Evolutionary conservation across 257 asterid genomes (phyloP), one percentile per base, ranked within the genome.

Genomic region (Datura wrightii): DNA sequence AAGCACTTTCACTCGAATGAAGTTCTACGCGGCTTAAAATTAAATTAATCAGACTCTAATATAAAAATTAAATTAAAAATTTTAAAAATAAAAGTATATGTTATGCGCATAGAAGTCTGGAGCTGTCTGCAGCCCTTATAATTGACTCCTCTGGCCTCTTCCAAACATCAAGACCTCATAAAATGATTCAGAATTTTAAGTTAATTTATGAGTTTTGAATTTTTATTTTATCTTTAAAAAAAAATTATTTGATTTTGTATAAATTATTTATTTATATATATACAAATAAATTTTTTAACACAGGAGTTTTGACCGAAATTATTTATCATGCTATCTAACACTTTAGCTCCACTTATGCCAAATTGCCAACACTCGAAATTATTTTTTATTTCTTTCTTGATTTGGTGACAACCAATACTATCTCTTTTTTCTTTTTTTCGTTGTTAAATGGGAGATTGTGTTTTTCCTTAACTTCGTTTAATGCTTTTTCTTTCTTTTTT

Each of bases 71-170:
- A n/a, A n/a, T n/a, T n/a, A n/a, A n/a, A n/a, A n/a, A n/a, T n/a
- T n/a, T n/a, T n/a, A n/a, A n/a, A n/a, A n/a, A n/a, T n/a, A 39
- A 39, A 39, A 39, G 2, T 39, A 50, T 50, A 24, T 76, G 82
- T 24, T 44, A 50, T 31, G 82, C 37, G 11, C 80, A 76, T 50
- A 24, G 5, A 31, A 50, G 8, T 76, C 82, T 76, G 82, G 82
- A 50, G 46, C 46, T 76, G 82, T 76, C 82, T 6, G 80, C 70
- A 24, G 24, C n/a, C 37, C 82, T 62, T 76, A 76, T 50, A 50
- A 76, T 76, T 76, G 62, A 76, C 41, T 50, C 24, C 24, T 19
- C 10, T 79, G 52, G 13, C 81, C 41, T 55, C 55, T 76, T 44
- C 66, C 3, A 10, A 60, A 56, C 50, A 34, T 48, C 44, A 50